A percentile compares a stretch with the other conserved stretches of the same genome.
Conservation (phyloP, 1,139 yeast species). For the Magnusiomyces paraingens region DNA sequence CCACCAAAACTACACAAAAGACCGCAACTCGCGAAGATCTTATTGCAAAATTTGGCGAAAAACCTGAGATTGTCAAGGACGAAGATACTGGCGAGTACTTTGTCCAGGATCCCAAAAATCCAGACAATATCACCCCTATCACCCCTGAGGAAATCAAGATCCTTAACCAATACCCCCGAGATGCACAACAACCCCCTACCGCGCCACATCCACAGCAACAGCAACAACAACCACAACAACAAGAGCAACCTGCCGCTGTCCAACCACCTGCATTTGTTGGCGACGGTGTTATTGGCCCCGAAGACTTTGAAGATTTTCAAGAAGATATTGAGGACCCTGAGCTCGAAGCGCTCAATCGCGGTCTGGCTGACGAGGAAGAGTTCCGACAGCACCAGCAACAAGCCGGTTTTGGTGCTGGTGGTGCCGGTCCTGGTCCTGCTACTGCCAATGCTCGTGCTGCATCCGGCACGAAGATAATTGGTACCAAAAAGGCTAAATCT, state of each 20-base stretch:
- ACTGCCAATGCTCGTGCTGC: background rate
- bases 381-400: slow-evolving; percentile 7
- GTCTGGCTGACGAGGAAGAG: slow-evolving; percentile 7
- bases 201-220: background rate
- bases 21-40: background rate
- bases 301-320: slow-evolving; percentile 15
- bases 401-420: slow-evolving; percentile 1
- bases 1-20: background rate
- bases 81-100: background rate
- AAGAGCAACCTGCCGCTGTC: background rate
- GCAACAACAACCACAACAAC: background rate
- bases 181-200: background rate
- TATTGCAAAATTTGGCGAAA: background rate
- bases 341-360: slow-evolving; percentile 10
- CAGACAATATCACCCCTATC: background rate
- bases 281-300: slow-evolving; percentile 12
- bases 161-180: slow-evolving; percentile 1
- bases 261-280: background rate
- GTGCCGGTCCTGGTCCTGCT: slow-evolving; percentile 9
- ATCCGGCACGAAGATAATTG: slow-evolving; percentile 10
- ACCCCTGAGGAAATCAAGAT: background rate
- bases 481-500: slow-evolving; percentile 19
- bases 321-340: slow-evolving; percentile 13
- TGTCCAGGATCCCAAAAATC: background rate
- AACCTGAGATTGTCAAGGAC: background rate